These are phyloP conservation scores for Kodamaea kakaduensis DNA, from an alignment of 805 yeast species.

Conservation along the genomic window DNA sequence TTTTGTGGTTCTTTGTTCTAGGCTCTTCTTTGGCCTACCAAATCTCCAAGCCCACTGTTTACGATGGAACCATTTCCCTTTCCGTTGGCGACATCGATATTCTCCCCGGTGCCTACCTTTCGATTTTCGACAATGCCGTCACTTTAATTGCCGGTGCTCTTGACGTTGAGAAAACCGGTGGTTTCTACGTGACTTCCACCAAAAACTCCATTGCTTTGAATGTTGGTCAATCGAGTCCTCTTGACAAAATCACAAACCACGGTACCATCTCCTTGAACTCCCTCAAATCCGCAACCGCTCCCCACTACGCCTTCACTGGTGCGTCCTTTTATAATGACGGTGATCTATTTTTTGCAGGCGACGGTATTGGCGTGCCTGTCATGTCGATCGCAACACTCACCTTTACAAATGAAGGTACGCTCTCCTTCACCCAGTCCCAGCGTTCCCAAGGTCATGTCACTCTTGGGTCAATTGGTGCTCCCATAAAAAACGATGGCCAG, in stretches of 20 bases:
- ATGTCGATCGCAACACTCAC: constrained; percentile 8
- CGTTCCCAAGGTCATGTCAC: constrained; percentile 8
- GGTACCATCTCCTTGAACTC: constrained; percentile 17
- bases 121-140: constrained; percentile 13
- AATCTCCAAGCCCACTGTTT: constrained; percentile 10
- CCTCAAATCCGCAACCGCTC: constrained; percentile 10
- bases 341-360: constrained; percentile 11
- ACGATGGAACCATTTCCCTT: neutral
- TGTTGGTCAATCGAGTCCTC: constrained; percentile 6
- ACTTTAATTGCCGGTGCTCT: constrained; percentile 13
- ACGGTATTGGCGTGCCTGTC: constrained; percentile 9
- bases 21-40: too few relatives aligned
- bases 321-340: constrained; percentile 11
- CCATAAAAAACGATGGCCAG: constrained; percentile 12
- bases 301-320: constrained; percentile 7
- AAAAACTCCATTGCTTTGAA: constrained; percentile 7
- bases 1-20: too few relatives aligned
- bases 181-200: constrained; percentile 13
- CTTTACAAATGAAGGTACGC: constrained; percentile 17
- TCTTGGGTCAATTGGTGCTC: neutral
- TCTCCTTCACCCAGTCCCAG: constrained; percentile 17
- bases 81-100: constrained; percentile 9
- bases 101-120: constrained; percentile 14
- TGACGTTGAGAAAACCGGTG: constrained; percentile 13
- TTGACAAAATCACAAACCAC: constrained; percentile 14